phyloP scores from a whole-genome alignment of 768 basidiomycete genomes.

The Russula compacta region DNA sequence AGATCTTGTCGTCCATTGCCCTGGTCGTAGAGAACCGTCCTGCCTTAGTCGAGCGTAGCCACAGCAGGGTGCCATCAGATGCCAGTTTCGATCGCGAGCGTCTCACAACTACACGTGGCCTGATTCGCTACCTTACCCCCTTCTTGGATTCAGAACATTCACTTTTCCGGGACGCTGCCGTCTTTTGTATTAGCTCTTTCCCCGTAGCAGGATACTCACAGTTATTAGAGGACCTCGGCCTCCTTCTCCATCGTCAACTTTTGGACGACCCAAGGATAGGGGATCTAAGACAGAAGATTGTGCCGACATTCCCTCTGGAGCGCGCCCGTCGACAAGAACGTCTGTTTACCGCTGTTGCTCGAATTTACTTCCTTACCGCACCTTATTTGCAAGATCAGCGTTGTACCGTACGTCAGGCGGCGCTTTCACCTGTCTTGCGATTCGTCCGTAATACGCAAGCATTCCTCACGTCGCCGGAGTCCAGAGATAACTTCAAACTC shows the following conservation, averaged over 20 bases:
- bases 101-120: slow-evolving; percentile 67
- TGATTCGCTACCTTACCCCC: slow-evolving; percentile 80
- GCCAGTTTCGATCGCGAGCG: slow-evolving; percentile 72
- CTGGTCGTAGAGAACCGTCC: slow-evolving; percentile 53
- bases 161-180: slow-evolving; percentile 76
- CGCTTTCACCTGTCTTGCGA: slow-evolving; percentile 71
- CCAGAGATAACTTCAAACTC: slow-evolving; percentile 65
- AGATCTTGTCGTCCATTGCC: slow-evolving; percentile 77
- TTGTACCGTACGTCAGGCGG: slow-evolving; percentile 58
- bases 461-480: slow-evolving; percentile 63
- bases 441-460: slow-evolving; percentile 78
- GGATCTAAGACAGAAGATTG: slow-evolving; percentile 30
- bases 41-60: slow-evolving; percentile 48
- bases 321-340: slow-evolving; percentile 67
- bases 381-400: slow-evolving; percentile 64
- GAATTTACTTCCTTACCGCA: slow-evolving; percentile 82
- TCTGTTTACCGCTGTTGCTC: slow-evolving; percentile 76
- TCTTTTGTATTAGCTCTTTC: slow-evolving; percentile 82
- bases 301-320: slow-evolving; percentile 36
- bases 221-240: slow-evolving; percentile 74
- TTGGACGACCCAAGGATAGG: slow-evolving; percentile 58
- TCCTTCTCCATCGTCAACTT: slow-evolving; percentile 72
- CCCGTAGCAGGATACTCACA: slow-evolving; percentile 69
- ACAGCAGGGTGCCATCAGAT: slow-evolving; percentile 62
- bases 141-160: slow-evolving; percentile 83